phyloP scores from a whole-genome alignment of 2,329 filamentous ascomycete genomes.

The Talaromyces rugulosus region DNA sequence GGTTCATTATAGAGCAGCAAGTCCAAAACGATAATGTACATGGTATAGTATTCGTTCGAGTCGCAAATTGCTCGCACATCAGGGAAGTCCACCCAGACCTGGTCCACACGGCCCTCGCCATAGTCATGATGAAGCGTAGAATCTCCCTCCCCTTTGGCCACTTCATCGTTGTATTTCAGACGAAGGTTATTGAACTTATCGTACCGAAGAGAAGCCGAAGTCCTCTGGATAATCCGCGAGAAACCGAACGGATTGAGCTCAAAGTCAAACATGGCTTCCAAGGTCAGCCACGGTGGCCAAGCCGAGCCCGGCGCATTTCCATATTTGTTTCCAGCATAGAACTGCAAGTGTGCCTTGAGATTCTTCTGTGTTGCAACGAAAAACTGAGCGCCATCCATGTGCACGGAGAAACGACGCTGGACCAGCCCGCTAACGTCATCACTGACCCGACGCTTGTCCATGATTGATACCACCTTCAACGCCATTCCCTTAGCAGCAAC shows the following conservation, averaged over 20 bases:
- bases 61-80: constrained; percentile 93
- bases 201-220: constrained; percentile 87
- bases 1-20: constrained; percentile 94
- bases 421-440: constrained; percentile 94
- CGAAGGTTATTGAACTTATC: constrained; percentile 98
- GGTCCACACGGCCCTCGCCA: constrained; percentile 80
- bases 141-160: constrained; percentile 60
- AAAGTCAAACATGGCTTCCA: constrained; percentile 99
- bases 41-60: constrained; percentile 92
- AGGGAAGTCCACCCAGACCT: constrained; percentile 94
- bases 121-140: constrained; percentile 39
- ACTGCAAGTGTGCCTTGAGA: constrained; percentile 79
- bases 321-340: constrained; percentile 93
- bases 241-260: constrained; percentile 93
- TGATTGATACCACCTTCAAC: constrained; percentile 93
- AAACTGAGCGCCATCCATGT: constrained; percentile 97
- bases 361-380: constrained; percentile 95
- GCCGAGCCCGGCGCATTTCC: constrained; percentile 77
- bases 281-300: constrained; percentile 97
- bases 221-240: constrained; percentile 93
- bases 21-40: constrained; percentile 97
- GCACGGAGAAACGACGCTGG: constrained; percentile 86
- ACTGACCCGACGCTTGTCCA: constrained; percentile 89
- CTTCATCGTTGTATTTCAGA: constrained; percentile 93
- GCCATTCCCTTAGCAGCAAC: constrained; percentile 97